Evolutionary conservation across 148 eudicot species (phyloP), one percentile per base, ranked within the genome.

Genomic region (Dianthus caryophyllus): DNA sequence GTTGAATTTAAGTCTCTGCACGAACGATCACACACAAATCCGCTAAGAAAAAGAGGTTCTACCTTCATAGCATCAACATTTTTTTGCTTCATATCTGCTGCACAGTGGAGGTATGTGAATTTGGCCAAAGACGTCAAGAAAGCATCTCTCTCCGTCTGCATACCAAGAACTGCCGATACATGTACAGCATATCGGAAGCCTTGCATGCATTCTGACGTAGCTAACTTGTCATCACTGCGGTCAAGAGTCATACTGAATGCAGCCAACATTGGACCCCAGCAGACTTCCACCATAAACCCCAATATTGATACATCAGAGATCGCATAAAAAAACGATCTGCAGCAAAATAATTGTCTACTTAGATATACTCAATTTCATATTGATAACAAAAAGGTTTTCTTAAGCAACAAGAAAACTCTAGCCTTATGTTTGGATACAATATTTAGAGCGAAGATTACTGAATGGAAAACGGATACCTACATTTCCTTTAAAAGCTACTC

Each of bases 231-330:
- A 75, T 94, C 97, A 83, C 90, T 94, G 76, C 86, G 96, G 83
- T 94, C 98, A 65, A 94, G 84, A 55, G 98, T 88, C 79, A 94
- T 79, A 81, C 98, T 94, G 76, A 94, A 94, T 48, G 98, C 98
- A 76, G 98, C 98, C 51, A 94, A 83, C 98, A 94, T 86, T 10
- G 98, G 98, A 49, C 97, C 98, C 98, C 98, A 94, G 76, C 97
- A 88, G 71, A 86, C 90, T 82, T 94, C 98, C 74, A 83, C 90
- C 98, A 94, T 94, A 69, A 94, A 94, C 83, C 96, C 88, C 83
- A 94, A 75, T 83, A 94, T 90, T 36, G 96, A 84, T 41, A 87
- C 84, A 81, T 93, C 95, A 48, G 92, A 64, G 47, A 93, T 86
- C 48, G 85, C 76, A 78, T 90, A 80, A 61, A 78, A 93, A 44